Evolutionary conservation across 202 grass and related monocot genomes (phyloP).

Genomic region (Dendrocalamus latiflorus): DNA sequence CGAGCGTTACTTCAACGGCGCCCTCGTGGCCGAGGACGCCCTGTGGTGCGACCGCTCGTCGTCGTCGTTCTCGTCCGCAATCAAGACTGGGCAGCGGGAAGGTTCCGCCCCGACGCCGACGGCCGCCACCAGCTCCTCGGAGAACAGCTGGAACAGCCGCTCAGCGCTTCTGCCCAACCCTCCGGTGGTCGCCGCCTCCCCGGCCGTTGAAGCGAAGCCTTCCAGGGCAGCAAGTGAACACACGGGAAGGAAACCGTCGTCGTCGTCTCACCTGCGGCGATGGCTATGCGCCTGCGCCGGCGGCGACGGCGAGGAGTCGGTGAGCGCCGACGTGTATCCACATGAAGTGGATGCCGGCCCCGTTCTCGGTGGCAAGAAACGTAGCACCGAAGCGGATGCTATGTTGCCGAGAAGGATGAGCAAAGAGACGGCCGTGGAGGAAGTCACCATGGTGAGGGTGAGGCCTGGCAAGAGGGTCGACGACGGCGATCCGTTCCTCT

Average conservation of each 20-base stretch:
- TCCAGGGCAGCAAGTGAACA: neutral
- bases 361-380: neutral
- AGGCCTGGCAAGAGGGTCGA: neutral
- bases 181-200: neutral
- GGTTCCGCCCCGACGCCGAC: neutral
- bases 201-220: neutral
- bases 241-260: neutral
- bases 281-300: conserved; percentile 27
- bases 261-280: conserved; percentile 20
- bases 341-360: neutral
- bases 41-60: conserved; percentile 32
- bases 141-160: conserved; percentile 46
- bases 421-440: neutral
- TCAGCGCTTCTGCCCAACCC: conserved; percentile 3
- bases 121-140: conserved; percentile 43
- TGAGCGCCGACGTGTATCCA: neutral
- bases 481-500: neutral
- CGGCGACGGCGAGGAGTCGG: neutral
- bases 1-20: conserved; percentile 52
- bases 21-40: conserved; percentile 21
- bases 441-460: neutral
- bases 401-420: neutral
- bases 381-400: neutral
- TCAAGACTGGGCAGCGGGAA: conserved; percentile 22
- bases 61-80: conserved; percentile 22